A percentile compares a stretch with the other conserved stretches of the same genome.
These are phyloP conservation scores for Quercus gilva DNA, from an alignment of 306 rosid species.

Conservation along the genomic window DNA sequence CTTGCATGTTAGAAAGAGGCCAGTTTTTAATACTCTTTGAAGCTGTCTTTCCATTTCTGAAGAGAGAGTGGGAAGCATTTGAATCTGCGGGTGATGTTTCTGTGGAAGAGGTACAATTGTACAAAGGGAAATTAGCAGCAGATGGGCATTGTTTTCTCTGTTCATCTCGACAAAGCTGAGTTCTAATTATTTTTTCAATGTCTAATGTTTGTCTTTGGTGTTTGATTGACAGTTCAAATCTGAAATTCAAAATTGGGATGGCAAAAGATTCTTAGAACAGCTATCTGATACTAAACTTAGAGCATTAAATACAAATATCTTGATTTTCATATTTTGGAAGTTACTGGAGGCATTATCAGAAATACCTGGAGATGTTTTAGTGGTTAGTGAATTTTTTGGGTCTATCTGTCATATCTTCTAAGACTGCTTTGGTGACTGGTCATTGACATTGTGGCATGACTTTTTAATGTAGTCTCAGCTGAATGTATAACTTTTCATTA, in stretches of 20 bases:
- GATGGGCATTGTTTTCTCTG: not conserved
- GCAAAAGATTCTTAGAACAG: slow-evolving; percentile 50
- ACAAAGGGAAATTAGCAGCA: not conserved
- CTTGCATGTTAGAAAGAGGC: slow-evolving; percentile 33
- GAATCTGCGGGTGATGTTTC: slow-evolving; percentile 41
- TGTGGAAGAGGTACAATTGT: slow-evolving; percentile 52
- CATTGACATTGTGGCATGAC: not conserved
- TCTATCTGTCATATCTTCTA: slow-evolving; percentile 2
- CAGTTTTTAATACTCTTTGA: slow-evolving; percentile 47
- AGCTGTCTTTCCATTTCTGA: slow-evolving; percentile 51
- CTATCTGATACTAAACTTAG: slow-evolving; percentile 40
- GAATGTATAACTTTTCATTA: slow-evolving; percentile 14
- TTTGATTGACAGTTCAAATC: slow-evolving; percentile 56
- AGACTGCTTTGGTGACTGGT: slow-evolving; percentile 10
- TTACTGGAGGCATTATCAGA: slow-evolving; percentile 46
- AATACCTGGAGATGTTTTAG: slow-evolving; percentile 41
- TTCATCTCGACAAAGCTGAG: slow-evolving; percentile 3
- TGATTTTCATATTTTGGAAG: slow-evolving; percentile 79
- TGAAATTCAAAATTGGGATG: slow-evolving; percentile 65
- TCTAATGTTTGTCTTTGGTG: slow-evolving; percentile 7
- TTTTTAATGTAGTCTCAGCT: slow-evolving; percentile 1
- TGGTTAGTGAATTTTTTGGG: slow-evolving; percentile 49
- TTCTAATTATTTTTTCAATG: not conserved
- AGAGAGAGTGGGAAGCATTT: slow-evolving; percentile 66
- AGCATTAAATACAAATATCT: slow-evolving; percentile 47